Evolutionary conservation across 192 early-diverging fungal genomes (phyloP).

Genomic region (Coemansia sp.): DNA sequence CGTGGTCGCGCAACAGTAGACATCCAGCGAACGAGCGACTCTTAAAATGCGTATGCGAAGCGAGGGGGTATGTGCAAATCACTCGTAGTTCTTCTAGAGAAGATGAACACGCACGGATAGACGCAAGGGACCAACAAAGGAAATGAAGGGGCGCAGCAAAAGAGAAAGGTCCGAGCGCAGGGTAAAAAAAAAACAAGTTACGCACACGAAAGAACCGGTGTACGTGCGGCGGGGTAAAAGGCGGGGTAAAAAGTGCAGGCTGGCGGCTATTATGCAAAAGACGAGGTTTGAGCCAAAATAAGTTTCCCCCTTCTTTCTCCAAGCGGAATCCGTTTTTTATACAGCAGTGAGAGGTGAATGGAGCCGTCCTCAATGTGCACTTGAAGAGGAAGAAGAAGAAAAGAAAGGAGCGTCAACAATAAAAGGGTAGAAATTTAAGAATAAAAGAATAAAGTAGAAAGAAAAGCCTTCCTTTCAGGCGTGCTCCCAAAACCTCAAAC

Average conservation of each 20-base stretch:
- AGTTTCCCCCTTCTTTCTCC: background rate
- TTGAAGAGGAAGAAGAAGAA: constrained; percentile 2
- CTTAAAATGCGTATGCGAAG: background rate
- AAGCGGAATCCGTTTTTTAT: background rate
- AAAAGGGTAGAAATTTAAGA: background rate
- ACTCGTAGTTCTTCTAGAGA: background rate
- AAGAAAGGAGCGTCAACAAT: constrained; percentile 2
- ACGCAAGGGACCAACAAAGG: constrained; percentile 5
- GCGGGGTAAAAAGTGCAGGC: constrained; percentile 1
- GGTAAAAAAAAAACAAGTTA: constrained; percentile 2
- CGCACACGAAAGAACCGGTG: background rate
- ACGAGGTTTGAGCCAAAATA: background rate
- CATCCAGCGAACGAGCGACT: constrained; percentile 7
- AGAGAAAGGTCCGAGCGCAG: constrained; percentile 2
- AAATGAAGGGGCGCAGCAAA: background rate
- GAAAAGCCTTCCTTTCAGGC: background rate
- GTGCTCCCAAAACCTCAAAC: constrained; percentile 7
- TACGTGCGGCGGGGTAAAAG: background rate
- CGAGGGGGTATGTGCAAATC: background rate
- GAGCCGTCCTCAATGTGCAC: background rate
- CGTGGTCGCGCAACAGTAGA: constrained; percentile 46
- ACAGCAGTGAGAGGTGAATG: background rate
- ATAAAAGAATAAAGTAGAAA: constrained; percentile 1
- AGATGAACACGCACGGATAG: background rate
- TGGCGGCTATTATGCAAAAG: background rate